Evolutionary conservation across 169 alveolate genomes (phyloP), one percentile per base, ranked within the genome.

Genomic region (Plasmodium sp.): DNA sequence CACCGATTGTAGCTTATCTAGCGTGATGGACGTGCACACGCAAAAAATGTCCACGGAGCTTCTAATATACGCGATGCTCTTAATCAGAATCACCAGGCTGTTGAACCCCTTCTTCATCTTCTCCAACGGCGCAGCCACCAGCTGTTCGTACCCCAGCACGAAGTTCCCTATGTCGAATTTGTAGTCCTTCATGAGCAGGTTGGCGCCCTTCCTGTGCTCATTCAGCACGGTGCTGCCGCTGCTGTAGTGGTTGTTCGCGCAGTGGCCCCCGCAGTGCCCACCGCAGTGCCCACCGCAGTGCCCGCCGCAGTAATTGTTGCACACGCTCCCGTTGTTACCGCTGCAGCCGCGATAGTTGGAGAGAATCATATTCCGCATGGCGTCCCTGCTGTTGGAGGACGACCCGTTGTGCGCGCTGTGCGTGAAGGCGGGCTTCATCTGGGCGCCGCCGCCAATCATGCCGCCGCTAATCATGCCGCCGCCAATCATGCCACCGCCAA

Each of bases 1-100:
- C 33, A 93, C 96, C 9, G 83, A 80, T 71, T 84, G 96, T 81
- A 91, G 84, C 16, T 92, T 77, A 74, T 83, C 95, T 72, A 93
- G 86, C 45, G 96, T 95, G 62, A 91, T 83, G 71, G 93, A 92
- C 7, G 96, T 96, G 90, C 97, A 93, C 27, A 96, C 96, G 72
- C 96, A 93, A 93, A 88, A 96, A 34, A 96, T 93, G 71, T 96
- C 97, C n/a, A 96, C 73, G n/a, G 93, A 84, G 12, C 96, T 39
- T 56, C 97, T 83, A 90, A 95, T 92, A 79, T 71, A 88, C 9
- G 92, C 79, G 48, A 93, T 81, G 73, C 95, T 81, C 72, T 83
- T 90, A 51, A 93, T 80, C 22, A 93, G 54, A 36, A 93, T 81
- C 16, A 94, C 83, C 27, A 93, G 31, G 12, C 84, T 71, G 39